Conservation (phyloP, 176 grass and related monocot genomes). For the Hsuehochloa calcarea region DNA sequence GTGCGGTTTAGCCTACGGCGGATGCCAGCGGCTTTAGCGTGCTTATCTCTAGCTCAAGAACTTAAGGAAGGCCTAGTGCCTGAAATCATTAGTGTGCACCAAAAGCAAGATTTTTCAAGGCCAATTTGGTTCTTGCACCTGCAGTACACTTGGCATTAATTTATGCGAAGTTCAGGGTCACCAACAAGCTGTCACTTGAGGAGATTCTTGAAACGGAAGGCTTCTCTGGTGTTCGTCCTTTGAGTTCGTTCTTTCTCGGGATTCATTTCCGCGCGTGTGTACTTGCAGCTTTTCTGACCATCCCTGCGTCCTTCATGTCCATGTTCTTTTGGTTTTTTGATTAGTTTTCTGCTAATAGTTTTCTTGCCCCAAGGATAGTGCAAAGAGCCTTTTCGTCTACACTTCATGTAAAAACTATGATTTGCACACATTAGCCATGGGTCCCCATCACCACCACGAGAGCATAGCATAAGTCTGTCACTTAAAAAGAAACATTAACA, state of each 20-base stretch:
- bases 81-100: slow-evolving; percentile 6
- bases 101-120: slow-evolving; percentile 25
- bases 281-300: slow-evolving; percentile 39
- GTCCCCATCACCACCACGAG: slow-evolving; percentile 58
- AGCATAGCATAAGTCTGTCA: slow-evolving; percentile 83
- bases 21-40: slow-evolving; percentile 19
- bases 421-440: slow-evolving; percentile 60
- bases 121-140: slow-evolving; percentile 29
- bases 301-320: slow-evolving; percentile 34
- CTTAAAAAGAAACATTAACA: slow-evolving; percentile 63
- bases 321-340: slow-evolving; percentile 41
- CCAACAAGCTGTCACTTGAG: slow-evolving; percentile 47
- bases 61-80: slow-evolving; percentile 14
- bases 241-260: slow-evolving; percentile 39
- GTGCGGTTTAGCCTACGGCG: background rate
- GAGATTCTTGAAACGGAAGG: slow-evolving; percentile 42
- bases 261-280: slow-evolving; percentile 45
- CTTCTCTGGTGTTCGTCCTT: slow-evolving; percentile 21
- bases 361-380: slow-evolving; percentile 47
- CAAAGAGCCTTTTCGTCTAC: slow-evolving; percentile 50
- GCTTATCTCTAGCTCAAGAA: slow-evolving; percentile 28
- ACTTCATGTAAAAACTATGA: slow-evolving; percentile 48
- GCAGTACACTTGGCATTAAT: slow-evolving; percentile 3
- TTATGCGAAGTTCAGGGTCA: slow-evolving; percentile 18
- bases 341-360: slow-evolving; percentile 47